Evolutionary conservation across 495 filamentous ascomycete species (phyloP).

Genomic region (Evansstolkia leycettana): DNA sequence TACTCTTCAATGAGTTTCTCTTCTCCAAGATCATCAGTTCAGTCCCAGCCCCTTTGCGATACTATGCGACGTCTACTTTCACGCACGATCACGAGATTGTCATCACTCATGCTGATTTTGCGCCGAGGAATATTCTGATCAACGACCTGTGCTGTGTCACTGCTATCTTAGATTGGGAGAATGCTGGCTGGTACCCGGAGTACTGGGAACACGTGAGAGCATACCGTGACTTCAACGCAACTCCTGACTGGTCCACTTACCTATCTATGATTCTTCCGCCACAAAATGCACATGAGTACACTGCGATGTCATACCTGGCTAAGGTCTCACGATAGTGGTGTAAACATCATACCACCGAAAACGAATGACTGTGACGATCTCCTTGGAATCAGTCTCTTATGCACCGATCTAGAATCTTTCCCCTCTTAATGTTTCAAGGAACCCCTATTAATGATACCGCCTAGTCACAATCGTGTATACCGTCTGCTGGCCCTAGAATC

Average conservation of each 20-base stretch:
- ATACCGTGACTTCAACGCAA: not conserved
- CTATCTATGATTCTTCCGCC: not conserved
- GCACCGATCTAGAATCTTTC: too few relatives aligned
- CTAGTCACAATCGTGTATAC: too few relatives aligned
- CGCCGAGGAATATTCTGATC: constrained; percentile 25
- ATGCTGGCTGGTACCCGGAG: constrained; percentile 34
- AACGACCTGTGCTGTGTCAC: constrained; percentile 20
- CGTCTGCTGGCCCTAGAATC: too few relatives aligned
- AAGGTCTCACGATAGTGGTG: too few relatives aligned
- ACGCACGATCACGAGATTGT: constrained; percentile 14
- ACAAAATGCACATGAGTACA: not conserved
- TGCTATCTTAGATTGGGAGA: constrained; percentile 35
- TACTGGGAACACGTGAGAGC: constrained; percentile 33
- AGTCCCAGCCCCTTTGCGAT: constrained; percentile 7
- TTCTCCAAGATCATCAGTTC: constrained; percentile 6
- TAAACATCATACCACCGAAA: too few relatives aligned
- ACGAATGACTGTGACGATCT: too few relatives aligned
- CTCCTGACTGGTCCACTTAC: not conserved
- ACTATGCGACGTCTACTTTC: constrained; percentile 12
- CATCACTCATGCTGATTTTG: constrained; percentile 18
- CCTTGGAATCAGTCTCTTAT: too few relatives aligned
- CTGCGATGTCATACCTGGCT: not conserved
- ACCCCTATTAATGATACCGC: too few relatives aligned
- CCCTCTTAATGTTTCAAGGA: too few relatives aligned
- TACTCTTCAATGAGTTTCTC: constrained; percentile 16